Conservation (phyloP, 768 basidiomycete species). For the Termitomyces heimii region DNA sequence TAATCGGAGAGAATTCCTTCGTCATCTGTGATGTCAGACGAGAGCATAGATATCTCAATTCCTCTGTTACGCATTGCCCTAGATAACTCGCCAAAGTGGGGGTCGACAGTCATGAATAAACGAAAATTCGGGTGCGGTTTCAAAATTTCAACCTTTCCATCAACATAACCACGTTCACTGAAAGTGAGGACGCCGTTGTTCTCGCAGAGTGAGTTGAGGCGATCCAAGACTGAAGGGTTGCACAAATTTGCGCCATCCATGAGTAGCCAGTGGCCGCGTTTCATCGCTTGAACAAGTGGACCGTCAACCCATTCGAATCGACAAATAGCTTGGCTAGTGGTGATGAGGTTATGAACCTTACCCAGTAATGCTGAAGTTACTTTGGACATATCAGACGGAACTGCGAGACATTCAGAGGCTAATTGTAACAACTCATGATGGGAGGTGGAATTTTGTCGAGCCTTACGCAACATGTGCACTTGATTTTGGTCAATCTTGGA, state of each 20-base stretch:
- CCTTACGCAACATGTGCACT: conserved; percentile 15
- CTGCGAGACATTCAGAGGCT: conserved; percentile 11
- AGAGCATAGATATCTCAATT: conserved; percentile 66
- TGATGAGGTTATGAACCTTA: conserved; percentile 18
- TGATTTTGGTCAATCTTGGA: conserved; percentile 20
- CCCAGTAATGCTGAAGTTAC: conserved; percentile 11
- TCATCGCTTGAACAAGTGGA: conserved; percentile 81
- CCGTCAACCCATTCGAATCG: conserved; percentile 96
- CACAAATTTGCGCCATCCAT: conserved; percentile 94
- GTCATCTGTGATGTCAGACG: conserved; percentile 37
- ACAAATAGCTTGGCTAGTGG: conserved; percentile 28
- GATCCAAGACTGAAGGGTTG: conserved; percentile 91
- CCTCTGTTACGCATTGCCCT: conserved; percentile 98
- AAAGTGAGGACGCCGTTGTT: conserved; percentile 74
- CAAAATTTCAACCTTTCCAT: conserved; percentile 69
- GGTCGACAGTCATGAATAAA: conserved; percentile 91
- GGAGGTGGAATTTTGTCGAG: conserved; percentile 9
- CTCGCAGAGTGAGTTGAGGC: conserved; percentile 95
- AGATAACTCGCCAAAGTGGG: conserved; percentile 88
- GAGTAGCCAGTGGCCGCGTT: conserved; percentile 82
- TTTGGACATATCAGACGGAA: conserved; percentile 1
- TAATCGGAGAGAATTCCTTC: conserved; percentile 36
- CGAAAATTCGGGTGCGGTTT: conserved; percentile 86
- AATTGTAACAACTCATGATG: conserved; percentile 8
- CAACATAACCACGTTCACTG: conserved; percentile 82